Base-by-base conservation (phyloP, 2,329 filamentous ascomycete genomes). In the Helminthosporium solani region DNA sequence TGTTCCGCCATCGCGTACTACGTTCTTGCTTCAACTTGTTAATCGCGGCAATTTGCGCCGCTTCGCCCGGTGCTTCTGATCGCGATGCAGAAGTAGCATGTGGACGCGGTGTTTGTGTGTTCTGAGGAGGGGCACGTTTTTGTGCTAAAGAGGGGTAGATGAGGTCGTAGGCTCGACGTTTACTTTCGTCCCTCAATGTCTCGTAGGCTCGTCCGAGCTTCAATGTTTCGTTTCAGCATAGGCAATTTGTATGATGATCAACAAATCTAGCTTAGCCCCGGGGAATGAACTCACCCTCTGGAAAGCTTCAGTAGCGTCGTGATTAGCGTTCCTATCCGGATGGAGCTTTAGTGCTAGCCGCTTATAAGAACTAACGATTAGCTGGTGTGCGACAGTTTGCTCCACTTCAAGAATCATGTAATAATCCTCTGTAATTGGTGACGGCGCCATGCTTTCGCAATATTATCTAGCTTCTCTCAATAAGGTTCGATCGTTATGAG, bases 151-250 rank as follows among this genome's bases (percentile, higher is more conserved):
- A 57, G n/a, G 58, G 57, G 40, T 70, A 6, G 19, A 64, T 53
- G 40, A 54, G 47, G 37, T 72, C 61, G 54, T 72, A 72, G 7
- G 23, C 42, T 50, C 54, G 56, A 11, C 68, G 68, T 51, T 60
- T 52, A 33, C 4, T 43, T 46, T 56, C 56, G 42, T 70, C 61
- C 18, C 61, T 66, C 36, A 71, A 53, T n/a, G 65, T 71, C 43
- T 70, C 66, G 45, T 71, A 71, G 27, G 70, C 70, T 53, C 30
- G 40, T 41, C 30, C 50, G 16, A 72, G 60, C 70, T 72, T 45
- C 16, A 42, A 44, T 33, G 27, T 33, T 31, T 33, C 3, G 19
- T 27, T 14, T 57, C 21, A 51, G 42, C 37, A 40, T 20, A 41
- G 20, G 20, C n/a, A 34, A 44, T 4, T 60, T 63, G 35, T 59